phyloP scores from a whole-genome alignment of 768 basidiomycete genomes.

The Coprinopsis sp. region DNA sequence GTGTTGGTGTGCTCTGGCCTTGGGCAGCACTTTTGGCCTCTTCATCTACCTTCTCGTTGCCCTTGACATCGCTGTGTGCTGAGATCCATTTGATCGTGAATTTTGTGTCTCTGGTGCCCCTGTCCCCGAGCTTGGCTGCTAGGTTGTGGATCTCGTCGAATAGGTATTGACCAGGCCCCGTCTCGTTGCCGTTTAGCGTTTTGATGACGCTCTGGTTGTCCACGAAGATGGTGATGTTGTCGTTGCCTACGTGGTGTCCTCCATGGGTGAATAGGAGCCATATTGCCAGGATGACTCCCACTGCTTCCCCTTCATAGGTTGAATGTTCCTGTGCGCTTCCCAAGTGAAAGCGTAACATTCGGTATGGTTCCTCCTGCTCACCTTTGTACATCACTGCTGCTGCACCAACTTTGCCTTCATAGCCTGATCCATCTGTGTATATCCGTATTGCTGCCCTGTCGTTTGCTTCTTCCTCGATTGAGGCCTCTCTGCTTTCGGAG shows the following conservation, averaged over 20 bases:
- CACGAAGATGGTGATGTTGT: constrained; percentile 10
- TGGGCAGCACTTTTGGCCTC: constrained; percentile 21
- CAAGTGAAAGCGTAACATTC: constrained; percentile 11
- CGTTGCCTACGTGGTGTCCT: neutral
- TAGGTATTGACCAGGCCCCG: constrained; percentile 13
- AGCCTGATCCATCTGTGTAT: constrained; percentile 17
- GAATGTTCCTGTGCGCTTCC: constrained; percentile 13
- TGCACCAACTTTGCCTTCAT: constrained; percentile 18
- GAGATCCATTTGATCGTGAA: constrained; percentile 21
- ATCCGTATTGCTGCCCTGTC: neutral
- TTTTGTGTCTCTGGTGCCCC: neutral
- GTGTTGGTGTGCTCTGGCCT: neutral
- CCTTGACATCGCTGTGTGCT: constrained; percentile 20
- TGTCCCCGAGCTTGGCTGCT: neutral
- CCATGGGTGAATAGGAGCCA: constrained; percentile 8
- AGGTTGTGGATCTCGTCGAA: neutral
- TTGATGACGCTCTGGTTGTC: constrained; percentile 17
- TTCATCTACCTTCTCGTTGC: constrained; percentile 24
- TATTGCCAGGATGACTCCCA: constrained; percentile 16
- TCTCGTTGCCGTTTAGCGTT: constrained; percentile 1
- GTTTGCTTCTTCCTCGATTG: too few species aligned
- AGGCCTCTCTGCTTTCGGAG: neutral
- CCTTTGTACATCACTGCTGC: constrained; percentile 13
- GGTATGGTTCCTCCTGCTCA: neutral
- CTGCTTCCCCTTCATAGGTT: constrained; percentile 19